Evolutionary conservation across 2,329 filamentous ascomycete genomes (phyloP), one percentile per base, ranked within the genome.

Genomic region (Phialocephala sp.): DNA sequence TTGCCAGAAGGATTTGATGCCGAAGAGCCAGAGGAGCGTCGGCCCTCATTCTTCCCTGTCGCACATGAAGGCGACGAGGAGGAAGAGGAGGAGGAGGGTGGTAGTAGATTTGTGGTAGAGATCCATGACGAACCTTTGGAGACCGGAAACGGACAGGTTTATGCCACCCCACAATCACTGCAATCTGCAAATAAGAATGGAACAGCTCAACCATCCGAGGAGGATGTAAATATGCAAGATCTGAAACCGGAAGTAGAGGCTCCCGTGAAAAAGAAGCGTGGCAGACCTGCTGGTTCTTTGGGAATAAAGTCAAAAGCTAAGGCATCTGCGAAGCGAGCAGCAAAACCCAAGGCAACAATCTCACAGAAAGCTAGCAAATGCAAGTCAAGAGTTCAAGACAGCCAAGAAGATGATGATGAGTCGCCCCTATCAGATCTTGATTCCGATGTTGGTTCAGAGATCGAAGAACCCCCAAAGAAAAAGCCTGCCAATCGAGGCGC

Each of bases 1-100:
- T 74, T 90, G 9, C 86, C 83, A 0, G 85, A 87, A 64, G 85
- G 83, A 1, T 84, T 81, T 59, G 82, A 86, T 35, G 80, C 83
- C 47, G 83, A 82, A 20, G 81, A 81, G 55, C 52, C 62, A 11
- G 69, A 72, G 45, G 45, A 39, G 1, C 45, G 66, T 50, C 66
- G 64, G 52, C 41, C 62, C 20, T 60, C 66, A 4, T 77, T 76
- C 66, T 77, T 76, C 54, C 74, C 75, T 32, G 72, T 73, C 14
- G 68, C 67, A 20, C 69, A 72, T 47, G 68, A 73, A 22, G 65
- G 72, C 6, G 68, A 71, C 22, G 68, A 73, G 32, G 73, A 72
- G 11, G 64, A 73, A 47, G 66, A 68, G 20, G 55, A 69, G n/a
- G 66, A 68, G 20, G 55, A 69, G n/a, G 56, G 57, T 15, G 54